phyloP scores from a whole-genome alignment of 2,329 filamentous ascomycete species.

The Aspergillus sp. region DNA sequence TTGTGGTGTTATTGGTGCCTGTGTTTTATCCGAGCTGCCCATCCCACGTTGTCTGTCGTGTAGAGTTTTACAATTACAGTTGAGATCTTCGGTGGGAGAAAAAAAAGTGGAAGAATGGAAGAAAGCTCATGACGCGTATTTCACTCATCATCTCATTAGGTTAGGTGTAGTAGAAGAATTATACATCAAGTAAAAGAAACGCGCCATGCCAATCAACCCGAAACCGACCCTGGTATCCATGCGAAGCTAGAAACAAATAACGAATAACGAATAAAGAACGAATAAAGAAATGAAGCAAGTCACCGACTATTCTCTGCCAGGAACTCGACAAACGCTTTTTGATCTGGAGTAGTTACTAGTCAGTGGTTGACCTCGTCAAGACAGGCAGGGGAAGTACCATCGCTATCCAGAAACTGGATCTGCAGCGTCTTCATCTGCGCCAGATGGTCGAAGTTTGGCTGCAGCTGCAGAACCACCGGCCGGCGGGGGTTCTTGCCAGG shows the following conservation, averaged over 20 bases:
- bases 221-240: background rate
- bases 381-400: slow-evolving; percentile 25
- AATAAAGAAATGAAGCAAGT: background rate
- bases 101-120: background rate
- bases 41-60: too few species aligned
- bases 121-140: background rate
- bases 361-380: background rate
- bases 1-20: too few species aligned
- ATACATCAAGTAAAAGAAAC: background rate
- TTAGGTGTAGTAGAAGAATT: background rate
- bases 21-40: too few species aligned
- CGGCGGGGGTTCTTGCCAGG: slow-evolving; percentile 40
- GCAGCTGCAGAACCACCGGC: slow-evolving; percentile 37
- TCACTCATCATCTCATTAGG: background rate
- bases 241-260: background rate
- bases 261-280: background rate
- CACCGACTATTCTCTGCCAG: slow-evolving; percentile 20
- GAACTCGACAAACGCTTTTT: slow-evolving; percentile 31
- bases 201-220: background rate
- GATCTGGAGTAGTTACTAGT: slow-evolving; percentile 24
- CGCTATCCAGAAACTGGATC: slow-evolving; percentile 40
- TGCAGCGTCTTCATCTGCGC: slow-evolving; percentile 39
- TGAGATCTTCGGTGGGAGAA: too few species aligned
- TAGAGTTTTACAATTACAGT: too few species aligned
- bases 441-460: slow-evolving; percentile 43